These are phyloP conservation scores for Sclerotinia sclerotiorum DNA, from an alignment of 2,329 filamentous ascomycete species.

Conservation along the genomic window DNA sequence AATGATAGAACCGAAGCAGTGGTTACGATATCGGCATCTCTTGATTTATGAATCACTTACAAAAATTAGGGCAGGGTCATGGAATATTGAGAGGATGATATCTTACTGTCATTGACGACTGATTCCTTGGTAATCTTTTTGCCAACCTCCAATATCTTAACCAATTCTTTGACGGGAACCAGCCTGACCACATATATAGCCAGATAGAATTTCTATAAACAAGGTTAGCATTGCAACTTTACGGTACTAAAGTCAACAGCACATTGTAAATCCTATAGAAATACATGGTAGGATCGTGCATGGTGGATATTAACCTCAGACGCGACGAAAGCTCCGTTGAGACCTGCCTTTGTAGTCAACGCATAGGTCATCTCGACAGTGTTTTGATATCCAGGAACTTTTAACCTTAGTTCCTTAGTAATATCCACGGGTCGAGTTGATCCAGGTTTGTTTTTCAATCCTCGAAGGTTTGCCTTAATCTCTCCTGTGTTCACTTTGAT, in stretches of 20 bases:
- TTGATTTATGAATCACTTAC: constrained; percentile 74
- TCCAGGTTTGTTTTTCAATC: constrained; percentile 92
- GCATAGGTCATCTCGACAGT: constrained; percentile 86
- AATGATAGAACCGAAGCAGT: constrained; percentile 87
- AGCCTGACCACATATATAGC: constrained; percentile 74
- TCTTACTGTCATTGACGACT: constrained; percentile 81
- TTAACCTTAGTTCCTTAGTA: constrained; percentile 71
- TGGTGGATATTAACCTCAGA: constrained; percentile 24
- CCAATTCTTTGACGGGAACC: constrained; percentile 69
- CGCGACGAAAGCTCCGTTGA: constrained; percentile 28
- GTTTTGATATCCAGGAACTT: constrained; percentile 68
- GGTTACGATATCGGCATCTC: constrained; percentile 85
- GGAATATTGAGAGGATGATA: background rate
- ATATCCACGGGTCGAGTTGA: constrained; percentile 93
- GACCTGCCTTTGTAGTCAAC: constrained; percentile 76
- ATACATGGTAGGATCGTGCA: constrained; percentile 27
- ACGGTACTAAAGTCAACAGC: background rate
- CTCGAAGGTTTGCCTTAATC: constrained; percentile 88
- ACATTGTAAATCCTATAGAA: constrained; percentile 22
- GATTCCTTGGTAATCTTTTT: constrained; percentile 76
- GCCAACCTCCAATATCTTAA: constrained; percentile 62
- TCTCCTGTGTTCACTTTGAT: constrained; percentile 86
- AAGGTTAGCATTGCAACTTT: constrained; percentile 11
- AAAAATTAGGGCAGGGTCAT: constrained; percentile 19
- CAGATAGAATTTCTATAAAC: constrained; percentile 67